Percentiles rank a stretch among this genome's conserved stretches.
Evolutionary conservation across 495 filamentous ascomycete genomes (phyloP).

Genomic region (Penicillium psychrofluorescens): DNA sequence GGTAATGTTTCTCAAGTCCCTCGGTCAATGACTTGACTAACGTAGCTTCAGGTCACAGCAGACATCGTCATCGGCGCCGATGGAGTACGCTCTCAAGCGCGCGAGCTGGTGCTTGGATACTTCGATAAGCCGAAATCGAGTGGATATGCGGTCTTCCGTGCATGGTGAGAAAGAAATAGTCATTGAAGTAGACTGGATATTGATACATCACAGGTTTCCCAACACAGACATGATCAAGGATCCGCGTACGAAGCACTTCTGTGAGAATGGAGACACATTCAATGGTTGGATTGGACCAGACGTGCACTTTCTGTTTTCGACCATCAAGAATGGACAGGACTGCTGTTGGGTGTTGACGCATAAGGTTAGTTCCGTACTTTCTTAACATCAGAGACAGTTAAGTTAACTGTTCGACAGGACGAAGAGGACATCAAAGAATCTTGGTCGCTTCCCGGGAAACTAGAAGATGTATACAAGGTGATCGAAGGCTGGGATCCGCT

Average conservation of each 20-base stretch:
- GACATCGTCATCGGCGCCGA: conserved; percentile 44
- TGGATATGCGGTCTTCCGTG: conserved; percentile 52
- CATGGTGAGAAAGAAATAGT: conserved; percentile 23
- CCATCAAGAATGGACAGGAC: conserved; percentile 42
- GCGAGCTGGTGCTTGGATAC: conserved; percentile 51
- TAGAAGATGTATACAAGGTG: conserved; percentile 50
- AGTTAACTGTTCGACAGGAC: conserved; percentile 35
- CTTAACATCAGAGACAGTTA: not conserved
- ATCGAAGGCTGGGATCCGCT: conserved; percentile 60
- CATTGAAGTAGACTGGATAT: no score
- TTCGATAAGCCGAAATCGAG: conserved; percentile 52
- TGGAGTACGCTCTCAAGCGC: conserved; percentile 52
- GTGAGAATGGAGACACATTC: conserved; percentile 58
- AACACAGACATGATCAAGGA: conserved; percentile 54
- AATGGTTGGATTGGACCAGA: conserved; percentile 32
- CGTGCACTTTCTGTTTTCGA: conserved; percentile 15
- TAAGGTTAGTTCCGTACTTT: conserved; percentile 12
- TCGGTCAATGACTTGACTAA: no score
- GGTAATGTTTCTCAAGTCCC: conserved; percentile 4
- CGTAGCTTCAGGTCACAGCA: conserved; percentile 17
- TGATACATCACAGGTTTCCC: conserved; percentile 41
- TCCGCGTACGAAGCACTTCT: conserved; percentile 51
- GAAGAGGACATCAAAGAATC: conserved; percentile 41
- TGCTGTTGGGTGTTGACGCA: conserved; percentile 69
- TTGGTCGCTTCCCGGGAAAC: conserved; percentile 32